These are phyloP conservation scores for Lactarius trivialis DNA, from an alignment of 768 basidiomycete genomes.

Conservation along the genomic window DNA sequence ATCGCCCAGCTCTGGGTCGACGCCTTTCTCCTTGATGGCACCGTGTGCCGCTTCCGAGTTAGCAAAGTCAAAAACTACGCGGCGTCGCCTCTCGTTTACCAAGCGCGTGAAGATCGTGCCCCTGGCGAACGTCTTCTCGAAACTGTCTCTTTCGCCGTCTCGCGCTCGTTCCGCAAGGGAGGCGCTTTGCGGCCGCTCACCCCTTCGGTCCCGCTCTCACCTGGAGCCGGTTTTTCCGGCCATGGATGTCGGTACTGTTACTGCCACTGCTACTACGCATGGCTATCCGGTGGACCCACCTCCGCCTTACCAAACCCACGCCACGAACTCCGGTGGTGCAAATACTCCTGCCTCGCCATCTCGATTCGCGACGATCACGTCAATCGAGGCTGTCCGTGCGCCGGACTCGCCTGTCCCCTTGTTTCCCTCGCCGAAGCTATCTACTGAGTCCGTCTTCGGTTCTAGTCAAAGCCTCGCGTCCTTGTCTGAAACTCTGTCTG, in stretches of 20 bases:
- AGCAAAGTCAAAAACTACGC: neutral
- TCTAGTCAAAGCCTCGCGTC: conserved; percentile 14
- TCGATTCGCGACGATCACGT: conserved; percentile 2
- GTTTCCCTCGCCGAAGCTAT: conserved; percentile 12
- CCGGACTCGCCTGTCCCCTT: conserved; percentile 20
- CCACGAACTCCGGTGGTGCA: neutral
- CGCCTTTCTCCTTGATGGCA: neutral
- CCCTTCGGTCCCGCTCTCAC: neutral
- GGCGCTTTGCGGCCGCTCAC: neutral
- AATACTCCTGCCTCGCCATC: neutral
- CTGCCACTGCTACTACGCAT: neutral
- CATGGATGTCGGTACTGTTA: neutral
- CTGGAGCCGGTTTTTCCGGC: neutral
- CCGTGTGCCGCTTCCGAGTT: neutral
- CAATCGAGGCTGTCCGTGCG: conserved; percentile 20
- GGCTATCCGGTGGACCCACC: conserved; percentile 1
- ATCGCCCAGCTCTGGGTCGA: neutral
- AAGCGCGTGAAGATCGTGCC: conserved; percentile 8
- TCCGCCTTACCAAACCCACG: conserved; percentile 15
- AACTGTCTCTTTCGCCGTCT: neutral
- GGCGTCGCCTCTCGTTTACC: conserved; percentile 11
- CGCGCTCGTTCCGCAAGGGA: neutral
- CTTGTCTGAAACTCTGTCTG: neutral
- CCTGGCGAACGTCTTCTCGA: conserved; percentile 8
- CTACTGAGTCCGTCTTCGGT: conserved; percentile 15